Conservation (phyloP, 805 yeast genomes). For the Limtongia smithiae region DNA sequence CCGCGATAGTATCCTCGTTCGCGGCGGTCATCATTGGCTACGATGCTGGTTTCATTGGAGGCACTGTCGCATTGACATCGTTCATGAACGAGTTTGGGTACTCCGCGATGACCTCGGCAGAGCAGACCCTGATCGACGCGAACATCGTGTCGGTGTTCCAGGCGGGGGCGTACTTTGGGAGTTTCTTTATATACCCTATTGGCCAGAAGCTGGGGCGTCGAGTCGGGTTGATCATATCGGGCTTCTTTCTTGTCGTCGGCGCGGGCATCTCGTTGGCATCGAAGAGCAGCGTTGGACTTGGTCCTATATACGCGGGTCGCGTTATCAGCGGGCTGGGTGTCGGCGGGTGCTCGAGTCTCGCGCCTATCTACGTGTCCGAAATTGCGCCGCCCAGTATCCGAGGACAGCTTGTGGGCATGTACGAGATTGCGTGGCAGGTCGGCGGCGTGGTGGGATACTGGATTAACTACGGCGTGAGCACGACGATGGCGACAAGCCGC, state of each 20-base stretch:
- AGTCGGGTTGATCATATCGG: constrained; percentile 28
- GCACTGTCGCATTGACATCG: constrained; percentile 46
- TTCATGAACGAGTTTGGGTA: constrained; percentile 47
- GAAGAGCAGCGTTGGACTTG: constrained; percentile 3
- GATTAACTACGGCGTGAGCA: constrained; percentile 48
- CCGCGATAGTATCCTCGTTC: constrained; percentile 45
- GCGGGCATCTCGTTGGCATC: constrained; percentile 30
- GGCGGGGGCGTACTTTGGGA: constrained; percentile 20
- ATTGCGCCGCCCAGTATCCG: constrained; percentile 74
- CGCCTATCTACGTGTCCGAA: constrained; percentile 61
- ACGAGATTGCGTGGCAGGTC: constrained; percentile 51
- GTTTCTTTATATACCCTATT: constrained; percentile 47
- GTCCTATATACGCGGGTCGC: constrained; percentile 43
- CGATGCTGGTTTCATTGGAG: constrained; percentile 55
- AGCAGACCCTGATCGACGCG: constrained; percentile 10
- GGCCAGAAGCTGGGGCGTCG: constrained; percentile 75
- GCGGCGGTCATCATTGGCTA: constrained; percentile 55
- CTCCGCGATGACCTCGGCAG: constrained; percentile 32
- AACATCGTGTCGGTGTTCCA: constrained; percentile 62
- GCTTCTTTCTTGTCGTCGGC: constrained; percentile 27
- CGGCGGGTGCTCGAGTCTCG: constrained; percentile 53
- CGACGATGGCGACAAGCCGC: constrained; percentile 35
- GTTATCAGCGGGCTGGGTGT: constrained; percentile 52
- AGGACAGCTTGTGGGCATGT: constrained; percentile 66
- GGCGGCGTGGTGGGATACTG: constrained; percentile 50